Base-by-base conservation (phyloP, 306 rosid species). In the Clitoria ternatea region DNA sequence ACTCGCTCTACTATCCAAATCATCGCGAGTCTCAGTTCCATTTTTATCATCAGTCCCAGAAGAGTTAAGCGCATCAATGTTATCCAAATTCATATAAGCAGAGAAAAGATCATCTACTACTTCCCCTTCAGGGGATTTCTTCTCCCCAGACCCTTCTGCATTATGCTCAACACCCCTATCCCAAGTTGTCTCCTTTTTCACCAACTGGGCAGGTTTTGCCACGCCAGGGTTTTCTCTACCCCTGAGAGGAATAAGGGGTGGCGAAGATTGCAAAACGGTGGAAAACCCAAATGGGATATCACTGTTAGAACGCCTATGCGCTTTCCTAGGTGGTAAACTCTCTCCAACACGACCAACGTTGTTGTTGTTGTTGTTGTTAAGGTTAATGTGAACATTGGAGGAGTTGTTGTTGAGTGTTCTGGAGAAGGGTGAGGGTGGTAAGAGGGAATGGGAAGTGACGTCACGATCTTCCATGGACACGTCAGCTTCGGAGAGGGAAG, bases 1-100 rank as follows among this genome's bases (percentile, higher is more conserved):
- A 40, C 97, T 93, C 2, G 96, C 98, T 59, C 96, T 82, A 70
- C 98, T 93, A 78, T 93, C 98, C 94, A 93, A 82, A 81, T 93
- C 98, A 74, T 90, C 97, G 0, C 91, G 91, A 86, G 80, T 93
- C 66, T 88, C 93, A 4, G 30, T 63, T 1, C 79, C 89, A 19
- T 84, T 92, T 76, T 90, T 93, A 33, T 90, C 96, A 48, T 90
- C 91, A 4, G 85, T 85, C 49, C 84, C 97, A 0, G 87, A 79
- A 18, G 96, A 85, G 77, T 93, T 88, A 56, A 90, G 74, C 2
- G 83, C 85, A 77, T 90, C 97, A 52, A 93, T 85, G 65, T 56
- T 83, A 37, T 93, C 98, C 80, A 88, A 81, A 80, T 93, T 93
- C 98, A 93, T 93, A 33, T 93, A 90, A 17, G 97, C 92, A 65